Conservation (phyloP, 192 early-diverging fungal genomes). For the Borealophlyctis nickersoniae region DNA sequence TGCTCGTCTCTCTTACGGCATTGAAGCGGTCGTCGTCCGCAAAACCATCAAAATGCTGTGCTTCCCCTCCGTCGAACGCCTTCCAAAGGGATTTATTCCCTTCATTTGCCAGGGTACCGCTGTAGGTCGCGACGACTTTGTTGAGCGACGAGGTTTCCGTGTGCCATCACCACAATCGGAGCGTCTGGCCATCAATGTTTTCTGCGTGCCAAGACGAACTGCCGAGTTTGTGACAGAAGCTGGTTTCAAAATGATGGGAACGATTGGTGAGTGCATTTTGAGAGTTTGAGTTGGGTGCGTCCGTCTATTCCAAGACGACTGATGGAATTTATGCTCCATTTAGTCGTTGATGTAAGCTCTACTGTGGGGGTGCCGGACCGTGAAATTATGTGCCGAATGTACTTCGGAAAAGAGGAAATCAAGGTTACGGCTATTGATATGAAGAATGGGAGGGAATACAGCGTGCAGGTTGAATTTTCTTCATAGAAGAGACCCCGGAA, state of each 20-base stretch:
- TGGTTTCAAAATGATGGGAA: not conserved
- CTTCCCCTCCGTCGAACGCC: not conserved
- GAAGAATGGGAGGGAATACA: not conserved
- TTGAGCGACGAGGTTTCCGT: not conserved
- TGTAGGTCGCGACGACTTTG: not conserved
- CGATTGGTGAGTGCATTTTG: constrained; percentile 1
- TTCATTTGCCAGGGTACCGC: not conserved
- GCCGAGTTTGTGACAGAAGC: not conserved
- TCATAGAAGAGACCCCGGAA: not conserved
- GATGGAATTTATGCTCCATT: too few relatives aligned
- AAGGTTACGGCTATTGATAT: not conserved
- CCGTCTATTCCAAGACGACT: too few relatives aligned
- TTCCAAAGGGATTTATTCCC: not conserved
- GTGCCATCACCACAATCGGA: constrained; percentile 1
- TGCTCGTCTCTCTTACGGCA: not conserved
- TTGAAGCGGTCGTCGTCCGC: not conserved
- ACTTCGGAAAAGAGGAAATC: not conserved
- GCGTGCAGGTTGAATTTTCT: not conserved
- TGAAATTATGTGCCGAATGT: not conserved
- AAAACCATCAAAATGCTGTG: not conserved
- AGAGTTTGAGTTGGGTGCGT: not conserved
- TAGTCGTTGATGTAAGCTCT: not conserved
- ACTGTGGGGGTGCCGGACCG: not conserved
- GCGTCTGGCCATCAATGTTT: not conserved
- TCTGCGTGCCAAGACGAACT: not conserved